phyloP scores from a whole-genome alignment of 495 filamentous ascomycete genomes.

The Trichoderma gamsii region DNA sequence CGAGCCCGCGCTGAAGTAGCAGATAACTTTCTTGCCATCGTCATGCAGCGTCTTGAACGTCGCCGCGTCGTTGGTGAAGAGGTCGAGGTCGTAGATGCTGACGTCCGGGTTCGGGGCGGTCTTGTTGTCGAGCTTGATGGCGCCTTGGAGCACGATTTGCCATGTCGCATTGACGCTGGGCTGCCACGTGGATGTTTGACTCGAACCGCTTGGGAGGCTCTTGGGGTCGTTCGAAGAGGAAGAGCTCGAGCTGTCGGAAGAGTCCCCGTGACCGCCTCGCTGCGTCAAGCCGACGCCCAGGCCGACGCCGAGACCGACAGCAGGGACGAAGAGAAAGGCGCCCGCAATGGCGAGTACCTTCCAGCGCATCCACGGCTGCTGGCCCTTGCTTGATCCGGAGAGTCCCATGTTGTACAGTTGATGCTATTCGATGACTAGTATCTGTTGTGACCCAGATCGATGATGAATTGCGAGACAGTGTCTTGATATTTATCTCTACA shows the following conservation, averaged over 20 bases:
- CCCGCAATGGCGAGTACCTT: background rate
- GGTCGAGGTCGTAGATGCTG: slow-evolving; percentile 14
- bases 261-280: background rate
- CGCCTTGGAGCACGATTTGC: background rate
- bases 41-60: slow-evolving; percentile 23
- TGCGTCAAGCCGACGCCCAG: slow-evolving; percentile 7
- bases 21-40: slow-evolving; percentile 47
- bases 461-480: too few species aligned
- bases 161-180: slow-evolving; percentile 4
- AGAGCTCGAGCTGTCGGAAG: background rate
- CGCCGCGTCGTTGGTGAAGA: slow-evolving; percentile 30
- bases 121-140: background rate
- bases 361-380: background rate
- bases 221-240: background rate
- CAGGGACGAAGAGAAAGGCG: background rate
- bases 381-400: background rate
- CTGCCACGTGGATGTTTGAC: slow-evolving; percentile 3
- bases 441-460: too few species aligned
- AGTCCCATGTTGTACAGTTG: background rate
- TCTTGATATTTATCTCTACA: too few species aligned
- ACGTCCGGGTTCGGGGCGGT: background rate
- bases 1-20: slow-evolving; percentile 67
- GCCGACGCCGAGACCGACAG: background rate
- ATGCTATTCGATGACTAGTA: too few species aligned
- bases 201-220: background rate